Percentiles rank a stretch among this genome's conserved stretches.
Conservation (phyloP, 179 eudicot genomes). For the Nepenthes alata region DNA sequence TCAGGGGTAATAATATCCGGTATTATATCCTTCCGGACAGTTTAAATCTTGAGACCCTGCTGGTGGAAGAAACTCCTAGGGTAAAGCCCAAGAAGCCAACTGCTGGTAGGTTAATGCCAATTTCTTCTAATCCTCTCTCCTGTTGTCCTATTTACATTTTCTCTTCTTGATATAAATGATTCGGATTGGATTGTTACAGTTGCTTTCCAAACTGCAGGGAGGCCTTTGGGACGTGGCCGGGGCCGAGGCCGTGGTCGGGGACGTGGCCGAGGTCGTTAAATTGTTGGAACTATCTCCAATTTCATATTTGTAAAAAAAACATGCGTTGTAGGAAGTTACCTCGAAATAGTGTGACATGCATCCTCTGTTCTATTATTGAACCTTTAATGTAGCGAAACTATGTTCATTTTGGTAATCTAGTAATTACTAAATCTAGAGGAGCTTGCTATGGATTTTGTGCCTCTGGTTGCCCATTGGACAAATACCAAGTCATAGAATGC, state of each 20-base stretch:
- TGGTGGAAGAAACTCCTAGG: slow-evolving; percentile 85
- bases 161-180: neutral
- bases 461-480: too few relatives aligned
- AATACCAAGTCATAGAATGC: too few relatives aligned
- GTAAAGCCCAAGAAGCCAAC: slow-evolving; percentile 88
- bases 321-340: too few relatives aligned
- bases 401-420: too few relatives aligned
- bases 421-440: too few relatives aligned
- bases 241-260: slow-evolving; percentile 80
- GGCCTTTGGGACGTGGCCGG: slow-evolving; percentile 62
- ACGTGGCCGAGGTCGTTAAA: slow-evolving; percentile 72
- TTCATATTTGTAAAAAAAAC: neutral
- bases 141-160: neutral
- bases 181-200: too few relatives aligned
- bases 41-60: slow-evolving; percentile 73
- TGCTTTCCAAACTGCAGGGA: slow-evolving; percentile 26
- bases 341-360: too few relatives aligned
- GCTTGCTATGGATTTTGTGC: too few relatives aligned
- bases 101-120: slow-evolving; percentile 33
- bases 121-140: neutral
- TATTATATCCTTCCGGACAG: slow-evolving; percentile 90
- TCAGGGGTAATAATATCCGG: slow-evolving; percentile 79
- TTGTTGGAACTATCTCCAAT: neutral
- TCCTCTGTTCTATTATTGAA: too few relatives aligned
- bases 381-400: too few relatives aligned